Conservation (phyloP, 176 grass and related monocot species). For the Cenchrus purpureus region DNA sequence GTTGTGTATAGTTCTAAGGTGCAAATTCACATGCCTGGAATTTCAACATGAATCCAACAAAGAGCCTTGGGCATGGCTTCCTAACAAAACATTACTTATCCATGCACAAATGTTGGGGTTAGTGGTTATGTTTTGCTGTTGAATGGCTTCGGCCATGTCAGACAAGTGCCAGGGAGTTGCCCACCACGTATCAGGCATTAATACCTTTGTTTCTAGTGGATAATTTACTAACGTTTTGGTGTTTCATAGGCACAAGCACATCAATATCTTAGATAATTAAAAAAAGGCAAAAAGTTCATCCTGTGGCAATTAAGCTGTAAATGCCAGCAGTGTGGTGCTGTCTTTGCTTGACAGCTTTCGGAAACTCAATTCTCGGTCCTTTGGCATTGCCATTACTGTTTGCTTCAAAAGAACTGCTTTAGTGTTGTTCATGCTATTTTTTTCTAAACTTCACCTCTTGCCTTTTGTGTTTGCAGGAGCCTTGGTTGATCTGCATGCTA, state of each 20-base stretch:
- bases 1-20: no score
- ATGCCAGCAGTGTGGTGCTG: background rate
- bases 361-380: background rate
- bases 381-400: background rate
- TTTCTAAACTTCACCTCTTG: background rate
- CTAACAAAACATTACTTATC: background rate
- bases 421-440: background rate
- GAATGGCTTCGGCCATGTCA: background rate
- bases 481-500: constrained; percentile 80
- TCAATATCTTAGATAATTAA: background rate
- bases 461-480: constrained; percentile 53
- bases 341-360: background rate
- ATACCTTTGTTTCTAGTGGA: background rate
- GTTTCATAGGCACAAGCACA: background rate
- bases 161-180: background rate
- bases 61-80: background rate
- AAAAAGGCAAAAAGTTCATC: background rate
- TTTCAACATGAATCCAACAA: background rate
- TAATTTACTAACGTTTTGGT: background rate
- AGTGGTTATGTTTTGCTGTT: background rate
- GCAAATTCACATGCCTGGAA: no score
- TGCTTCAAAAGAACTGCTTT: background rate
- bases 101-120: background rate
- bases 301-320: background rate
- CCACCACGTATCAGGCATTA: background rate